Conservation (phyloP, 2,329 filamentous ascomycete genomes). For the Thermoascus crustaceus region DNA sequence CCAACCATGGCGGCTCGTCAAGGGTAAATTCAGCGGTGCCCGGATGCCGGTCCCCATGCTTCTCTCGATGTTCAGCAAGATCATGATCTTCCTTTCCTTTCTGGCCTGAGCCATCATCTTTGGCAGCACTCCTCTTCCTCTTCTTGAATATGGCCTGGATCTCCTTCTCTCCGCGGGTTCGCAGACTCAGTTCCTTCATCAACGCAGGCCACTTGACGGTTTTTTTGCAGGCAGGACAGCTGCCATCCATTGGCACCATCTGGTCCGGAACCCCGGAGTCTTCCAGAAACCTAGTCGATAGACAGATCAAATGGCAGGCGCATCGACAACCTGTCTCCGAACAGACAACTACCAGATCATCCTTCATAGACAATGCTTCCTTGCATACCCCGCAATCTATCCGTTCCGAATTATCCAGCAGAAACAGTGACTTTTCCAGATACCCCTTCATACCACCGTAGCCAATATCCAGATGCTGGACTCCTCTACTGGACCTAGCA, state of each 20-base stretch:
- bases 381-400: slow-evolving; percentile 45
- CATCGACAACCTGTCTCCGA: slow-evolving; percentile 40
- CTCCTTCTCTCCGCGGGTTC: slow-evolving; percentile 62
- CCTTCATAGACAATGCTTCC: slow-evolving; percentile 24
- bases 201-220: slow-evolving; percentile 64
- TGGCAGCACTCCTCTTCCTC: slow-evolving; percentile 29
- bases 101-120: too few relatives aligned
- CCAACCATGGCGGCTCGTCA: slow-evolving; percentile 2
- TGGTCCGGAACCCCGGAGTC: slow-evolving; percentile 27
- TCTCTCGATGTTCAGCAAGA: too few relatives aligned
- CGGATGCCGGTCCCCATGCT: background rate
- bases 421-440: slow-evolving; percentile 43
- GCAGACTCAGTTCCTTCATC: slow-evolving; percentile 72
- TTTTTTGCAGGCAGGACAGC: slow-evolving; percentile 61
- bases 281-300: slow-evolving; percentile 45
- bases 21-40: too few relatives aligned
- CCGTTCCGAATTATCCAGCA: slow-evolving; percentile 31
- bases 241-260: slow-evolving; percentile 60
- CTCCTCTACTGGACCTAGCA: slow-evolving; percentile 25
- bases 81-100: too few relatives aligned
- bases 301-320: slow-evolving; percentile 48
- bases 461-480: slow-evolving; percentile 44
- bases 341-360: slow-evolving; percentile 45
- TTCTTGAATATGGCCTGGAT: slow-evolving; percentile 58
- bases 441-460: slow-evolving; percentile 44